phyloP scores from a whole-genome alignment of 192 early-diverging fungal genomes.

The Coemansia sp. region DNA sequence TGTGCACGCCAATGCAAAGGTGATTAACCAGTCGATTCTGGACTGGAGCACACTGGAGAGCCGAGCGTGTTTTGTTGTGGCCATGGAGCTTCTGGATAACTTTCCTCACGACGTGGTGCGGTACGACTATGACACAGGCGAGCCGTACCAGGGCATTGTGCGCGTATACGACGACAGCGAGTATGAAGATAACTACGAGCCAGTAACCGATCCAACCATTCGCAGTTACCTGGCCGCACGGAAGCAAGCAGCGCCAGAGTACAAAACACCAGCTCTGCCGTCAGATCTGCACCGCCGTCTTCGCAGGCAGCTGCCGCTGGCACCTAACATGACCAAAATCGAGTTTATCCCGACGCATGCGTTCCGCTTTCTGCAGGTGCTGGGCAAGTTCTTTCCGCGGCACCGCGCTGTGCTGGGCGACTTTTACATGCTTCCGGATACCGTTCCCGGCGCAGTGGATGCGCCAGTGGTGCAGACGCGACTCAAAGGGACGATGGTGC shows the following conservation, averaged over 20 bases:
- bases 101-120: slow-evolving; percentile 94
- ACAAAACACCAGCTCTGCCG: slow-evolving; percentile 64
- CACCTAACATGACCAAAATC: slow-evolving; percentile 76
- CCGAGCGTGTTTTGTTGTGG: slow-evolving; percentile 86
- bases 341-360: slow-evolving; percentile 92
- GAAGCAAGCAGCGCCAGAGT: slow-evolving; percentile 21
- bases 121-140: slow-evolving; percentile 69
- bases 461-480: slow-evolving; percentile 96
- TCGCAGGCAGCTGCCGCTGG: slow-evolving; percentile 68
- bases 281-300: slow-evolving; percentile 52
- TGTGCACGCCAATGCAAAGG: slow-evolving; percentile 61
- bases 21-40: slow-evolving; percentile 91
- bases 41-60: slow-evolving; percentile 75
- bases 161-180: slow-evolving; percentile 78
- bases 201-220: slow-evolving; percentile 74
- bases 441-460: slow-evolving; percentile 67
- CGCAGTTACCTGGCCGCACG: slow-evolving; percentile 61
- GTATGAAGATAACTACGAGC: slow-evolving; percentile 82
- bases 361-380: slow-evolving; percentile 67
- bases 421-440: slow-evolving; percentile 81
- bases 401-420: slow-evolving; percentile 87
- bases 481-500: slow-evolving; percentile 85
- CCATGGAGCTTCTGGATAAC: slow-evolving; percentile 98
- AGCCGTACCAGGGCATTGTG: slow-evolving; percentile 80
- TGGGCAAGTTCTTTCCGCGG: slow-evolving; percentile 79